Percentiles rank a stretch among this genome's conserved stretches.
Conservation (phyloP, 164 flowering plant species). For the Vitis cinerea region DNA sequence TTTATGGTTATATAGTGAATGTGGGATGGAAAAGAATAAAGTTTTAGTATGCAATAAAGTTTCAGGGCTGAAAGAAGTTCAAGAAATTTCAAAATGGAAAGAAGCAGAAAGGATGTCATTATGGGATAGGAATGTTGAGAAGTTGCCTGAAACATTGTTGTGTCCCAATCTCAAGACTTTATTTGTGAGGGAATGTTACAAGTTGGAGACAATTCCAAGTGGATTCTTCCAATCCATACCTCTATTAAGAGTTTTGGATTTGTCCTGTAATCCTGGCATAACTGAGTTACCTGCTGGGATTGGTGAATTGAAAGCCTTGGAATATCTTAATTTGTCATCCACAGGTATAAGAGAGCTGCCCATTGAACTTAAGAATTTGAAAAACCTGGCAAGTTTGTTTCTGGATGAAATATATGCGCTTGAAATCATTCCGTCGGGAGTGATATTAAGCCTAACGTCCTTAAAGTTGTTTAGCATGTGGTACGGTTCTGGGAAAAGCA, state of each 20-base stretch:
- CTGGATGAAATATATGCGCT: neutral
- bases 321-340: constrained; percentile 6
- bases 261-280: no score
- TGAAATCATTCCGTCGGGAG: neutral
- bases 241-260: no score
- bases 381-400: constrained; percentile 7
- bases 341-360: constrained; percentile 10
- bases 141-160: neutral
- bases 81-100: neutral
- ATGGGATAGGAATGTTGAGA: neutral
- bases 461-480: constrained; percentile 3
- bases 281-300: no score
- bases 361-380: neutral
- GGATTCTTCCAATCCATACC: no score
- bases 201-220: no score
- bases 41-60: neutral
- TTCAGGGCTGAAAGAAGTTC: neutral
- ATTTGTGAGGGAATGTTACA: no score
- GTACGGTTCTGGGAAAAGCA: no score
- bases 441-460: constrained; percentile 3
- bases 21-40: neutral
- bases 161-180: neutral
- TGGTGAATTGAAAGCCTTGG: neutral
- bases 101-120: neutral
- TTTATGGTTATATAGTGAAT: constrained; percentile 3